phyloP scores from a whole-genome alignment of 306 rosid genomes.

The Malus fusca region DNA sequence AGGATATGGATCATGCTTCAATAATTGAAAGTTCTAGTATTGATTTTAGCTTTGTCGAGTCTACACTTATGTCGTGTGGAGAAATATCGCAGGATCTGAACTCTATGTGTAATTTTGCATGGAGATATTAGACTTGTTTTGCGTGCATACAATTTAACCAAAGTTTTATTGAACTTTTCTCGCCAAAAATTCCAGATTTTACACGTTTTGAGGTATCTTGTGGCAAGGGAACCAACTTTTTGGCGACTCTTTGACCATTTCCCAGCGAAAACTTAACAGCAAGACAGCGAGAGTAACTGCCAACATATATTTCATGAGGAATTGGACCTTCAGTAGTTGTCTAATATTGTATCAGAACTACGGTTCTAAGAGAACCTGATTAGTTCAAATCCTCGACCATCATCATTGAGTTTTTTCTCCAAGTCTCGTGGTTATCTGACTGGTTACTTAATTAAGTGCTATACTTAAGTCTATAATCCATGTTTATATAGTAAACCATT shows the following conservation, averaged over 20 bases:
- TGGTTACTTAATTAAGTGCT: not conserved
- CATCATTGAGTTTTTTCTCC: not conserved
- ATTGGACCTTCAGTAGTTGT: not conserved
- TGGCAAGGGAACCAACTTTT: no score
- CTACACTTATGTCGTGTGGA: constrained; percentile 37
- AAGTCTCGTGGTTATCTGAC: not conserved
- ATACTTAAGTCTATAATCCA: no score
- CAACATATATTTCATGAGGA: no score
- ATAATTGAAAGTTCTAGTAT: constrained; percentile 30
- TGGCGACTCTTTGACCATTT: no score
- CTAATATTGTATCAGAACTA: no score
- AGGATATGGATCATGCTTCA: constrained; percentile 13
- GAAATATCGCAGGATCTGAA: constrained; percentile 36
- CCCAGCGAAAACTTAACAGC: no score
- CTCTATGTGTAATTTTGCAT: constrained; percentile 49
- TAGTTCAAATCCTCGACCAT: not conserved
- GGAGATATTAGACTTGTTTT: constrained; percentile 39
- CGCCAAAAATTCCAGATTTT: no score
- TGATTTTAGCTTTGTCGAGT: constrained; percentile 56
- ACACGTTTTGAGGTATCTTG: no score
- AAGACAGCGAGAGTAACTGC: no score
- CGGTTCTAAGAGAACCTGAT: not conserved
- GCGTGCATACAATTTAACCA: not conserved
- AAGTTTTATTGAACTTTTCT: not conserved
- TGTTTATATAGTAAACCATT: not conserved